Evolutionary conservation across 2,329 filamentous ascomycete species (phyloP).

Genomic region (Venturia carpophila): DNA sequence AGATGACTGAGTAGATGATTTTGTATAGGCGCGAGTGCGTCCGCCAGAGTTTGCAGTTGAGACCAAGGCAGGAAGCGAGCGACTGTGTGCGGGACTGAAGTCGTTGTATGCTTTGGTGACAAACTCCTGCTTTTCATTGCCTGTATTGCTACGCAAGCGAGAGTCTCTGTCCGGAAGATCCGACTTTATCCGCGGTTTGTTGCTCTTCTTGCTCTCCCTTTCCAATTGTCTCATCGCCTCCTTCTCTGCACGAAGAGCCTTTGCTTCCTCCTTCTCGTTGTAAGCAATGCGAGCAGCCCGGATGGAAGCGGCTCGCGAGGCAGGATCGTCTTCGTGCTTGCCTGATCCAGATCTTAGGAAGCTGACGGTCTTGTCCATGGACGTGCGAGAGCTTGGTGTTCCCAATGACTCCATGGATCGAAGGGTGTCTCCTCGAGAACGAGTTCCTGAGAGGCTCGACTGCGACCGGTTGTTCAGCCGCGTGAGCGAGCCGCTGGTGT

Average conservation of each 20-base stretch:
- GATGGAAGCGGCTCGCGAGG: constrained; percentile 48
- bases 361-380: constrained; percentile 49
- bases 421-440: constrained; percentile 44
- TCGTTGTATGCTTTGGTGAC: constrained; percentile 34
- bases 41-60: constrained; percentile 20
- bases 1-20: not conserved
- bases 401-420: constrained; percentile 39
- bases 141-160: constrained; percentile 20
- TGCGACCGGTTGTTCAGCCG: constrained; percentile 38
- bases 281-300: constrained; percentile 50
- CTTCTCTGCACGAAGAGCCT: constrained; percentile 47
- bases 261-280: constrained; percentile 51
- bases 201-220: constrained; percentile 28
- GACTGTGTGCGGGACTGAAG: constrained; percentile 29
- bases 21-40: constrained; percentile 1
- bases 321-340: constrained; percentile 40
- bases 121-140: constrained; percentile 18
- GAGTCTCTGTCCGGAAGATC: constrained; percentile 28
- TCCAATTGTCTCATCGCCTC: constrained; percentile 42
- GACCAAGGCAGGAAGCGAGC: constrained; percentile 29
- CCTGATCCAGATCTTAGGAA: constrained; percentile 38
- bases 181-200: constrained; percentile 30
- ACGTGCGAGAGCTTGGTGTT: constrained; percentile 47
- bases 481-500: constrained; percentile 28
- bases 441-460: constrained; percentile 42